Evolutionary conservation across 345 rosid species (phyloP), one percentile per base, ranked within the genome.

Genomic region (Gossypium anomalum): DNA sequence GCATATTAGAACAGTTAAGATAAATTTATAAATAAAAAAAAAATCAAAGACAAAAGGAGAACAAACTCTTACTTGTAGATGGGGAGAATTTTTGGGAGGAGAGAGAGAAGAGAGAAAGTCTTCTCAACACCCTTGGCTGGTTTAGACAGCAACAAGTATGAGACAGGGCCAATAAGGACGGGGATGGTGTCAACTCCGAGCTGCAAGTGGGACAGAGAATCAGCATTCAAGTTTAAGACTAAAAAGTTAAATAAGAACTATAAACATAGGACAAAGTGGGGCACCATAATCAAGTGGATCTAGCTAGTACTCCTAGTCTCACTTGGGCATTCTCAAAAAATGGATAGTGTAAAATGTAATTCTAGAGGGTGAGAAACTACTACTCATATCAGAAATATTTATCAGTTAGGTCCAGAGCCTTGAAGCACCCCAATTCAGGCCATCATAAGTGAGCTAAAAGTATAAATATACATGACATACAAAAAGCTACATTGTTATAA

Each of bases 71-170:
- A 90, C 98, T 94, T 90, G 91, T 94, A 94, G 79, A 94, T 63
- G 17, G 98, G 93, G 80, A 94, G 91, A 74, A 94, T 88, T 69
- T 92, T 89, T 76, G 78, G 89, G 47, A 94, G 92, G 78, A 94
- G 97, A 69, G 98, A 94, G 51, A 94, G 94, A 81, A 90, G 89
- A 78, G 86, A 79, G 73, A 90, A 93, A 72, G 80, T 85, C 82
- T 88, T 92, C 75, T 92, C 94, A 74, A 92, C 94, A 75, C 97
- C 97, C 88, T 94, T 94, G 25, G 93, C 93, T 76, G 94, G 98
- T 80, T 94, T 94, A 23, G 97, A 89, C 20, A 94, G 88, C 81
- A 94, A 81, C 92, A 94, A 83, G 86, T 92, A 94, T 47, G 97
- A 89, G 76, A 94, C 97, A 43, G 98, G 98, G 56, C 97, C 98